Evolutionary conservation across 371 early-diverging fungal species (phyloP), one percentile per base, ranked within the genome.

Genomic region (Dichotomocladium elegans): DNA sequence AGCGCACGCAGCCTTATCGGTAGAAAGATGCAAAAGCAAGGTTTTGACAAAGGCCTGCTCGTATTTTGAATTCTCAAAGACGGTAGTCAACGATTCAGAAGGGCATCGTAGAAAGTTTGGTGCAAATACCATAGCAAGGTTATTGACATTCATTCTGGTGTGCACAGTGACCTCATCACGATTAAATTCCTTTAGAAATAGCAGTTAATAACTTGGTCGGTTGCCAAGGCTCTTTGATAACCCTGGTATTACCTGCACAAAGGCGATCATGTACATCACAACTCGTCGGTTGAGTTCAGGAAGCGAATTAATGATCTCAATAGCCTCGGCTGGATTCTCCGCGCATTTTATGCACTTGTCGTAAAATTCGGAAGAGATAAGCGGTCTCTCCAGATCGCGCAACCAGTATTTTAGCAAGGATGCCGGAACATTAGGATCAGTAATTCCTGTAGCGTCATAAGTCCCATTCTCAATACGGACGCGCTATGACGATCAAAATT

Each of bases 61-160:
- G 47, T 73, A 84, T 64, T 91, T 88, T 19, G 92, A 86, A 52
- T 87, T 87, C 61, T 90, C 89, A 60, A 94, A 87, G 26, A 88
- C 86, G 6, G 80, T 70, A 15, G 80, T 79, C 24, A 90, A 81
- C 54, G 83, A 79, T 46, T 85, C 88, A 50, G 81, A 78, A 9
- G 96, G 96, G 59, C 93, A 93, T 26, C 96, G 77, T 45, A 98
- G 70, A 48, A 96, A 87, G 35, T 89, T 91, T 10, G 97, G 98
- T 3, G 95, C 96, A 72, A 95, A 96, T 10, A 98, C 95, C 86
- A 98, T 91, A 26, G 97, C 97, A 45, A 98, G 61, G 51, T 96
- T 98, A 48, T 79, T 68, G 19, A 89, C 72, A 24, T 83, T 88
- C 98, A 98, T 98, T 61, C 88, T 83, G 7, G 96, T 96, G 11